Conservation (phyloP, 108 stramenopile species). For the Parietichytrium sp. region DNA sequence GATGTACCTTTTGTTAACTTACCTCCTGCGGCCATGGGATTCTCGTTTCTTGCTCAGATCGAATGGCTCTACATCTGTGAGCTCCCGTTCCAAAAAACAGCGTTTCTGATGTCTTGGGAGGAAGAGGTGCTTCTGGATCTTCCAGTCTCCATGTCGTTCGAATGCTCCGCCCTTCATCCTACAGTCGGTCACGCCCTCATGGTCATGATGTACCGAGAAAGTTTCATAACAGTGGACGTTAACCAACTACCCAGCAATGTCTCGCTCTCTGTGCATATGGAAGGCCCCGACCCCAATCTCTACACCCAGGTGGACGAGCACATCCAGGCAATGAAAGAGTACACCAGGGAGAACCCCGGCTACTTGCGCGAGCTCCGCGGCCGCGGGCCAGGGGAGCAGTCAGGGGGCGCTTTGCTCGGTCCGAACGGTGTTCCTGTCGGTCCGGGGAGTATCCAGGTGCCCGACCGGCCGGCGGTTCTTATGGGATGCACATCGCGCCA, state of each 20-base stretch:
- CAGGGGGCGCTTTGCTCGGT: neutral
- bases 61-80: slow-evolving; percentile 24
- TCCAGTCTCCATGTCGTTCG: slow-evolving; percentile 25
- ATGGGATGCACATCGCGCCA: neutral
- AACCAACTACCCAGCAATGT: neutral
- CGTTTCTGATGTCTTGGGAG: neutral
- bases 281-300: slow-evolving; percentile 6
- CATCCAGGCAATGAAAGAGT: neutral
- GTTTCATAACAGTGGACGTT: neutral
- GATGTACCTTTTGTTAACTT: neutral
- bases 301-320: slow-evolving; percentile 12
- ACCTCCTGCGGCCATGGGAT: neutral
- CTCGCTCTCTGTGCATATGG: slow-evolving; percentile 32
- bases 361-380: neutral
- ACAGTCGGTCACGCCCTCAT: slow-evolving; percentile 28
- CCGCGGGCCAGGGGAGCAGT: neutral
- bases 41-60: neutral
- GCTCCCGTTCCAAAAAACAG: neutral
- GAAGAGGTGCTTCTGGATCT: neutral
- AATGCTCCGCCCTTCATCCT: neutral
- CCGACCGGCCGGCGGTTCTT: neutral
- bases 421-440: slow-evolving; percentile 17
- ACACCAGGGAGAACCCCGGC: neutral
- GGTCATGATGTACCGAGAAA: slow-evolving; percentile 26
- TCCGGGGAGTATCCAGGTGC: neutral